A percentile compares a stretch with the other conserved stretches of the same genome.
phyloP scores from a whole-genome alignment of 768 basidiomycete genomes.

The Leucosporidium yakuticum region DNA sequence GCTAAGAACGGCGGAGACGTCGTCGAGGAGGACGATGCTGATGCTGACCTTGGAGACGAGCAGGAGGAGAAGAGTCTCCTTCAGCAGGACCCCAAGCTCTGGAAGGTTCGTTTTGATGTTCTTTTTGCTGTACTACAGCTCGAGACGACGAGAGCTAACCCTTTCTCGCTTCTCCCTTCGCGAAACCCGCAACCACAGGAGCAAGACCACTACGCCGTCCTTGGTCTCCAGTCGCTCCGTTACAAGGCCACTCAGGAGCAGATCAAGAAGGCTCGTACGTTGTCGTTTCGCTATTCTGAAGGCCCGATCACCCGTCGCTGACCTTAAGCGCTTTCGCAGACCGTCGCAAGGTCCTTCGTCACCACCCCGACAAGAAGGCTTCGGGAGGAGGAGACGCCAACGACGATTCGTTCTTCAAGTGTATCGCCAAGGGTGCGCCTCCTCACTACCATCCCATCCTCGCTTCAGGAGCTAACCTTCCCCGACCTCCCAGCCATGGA shows the following conservation, averaged over 20 bases:
- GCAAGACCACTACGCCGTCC: conserved; percentile 97
- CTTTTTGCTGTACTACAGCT: neutral
- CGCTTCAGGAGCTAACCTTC: neutral
- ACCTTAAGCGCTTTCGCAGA: conserved; percentile 51
- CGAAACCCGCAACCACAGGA: conserved; percentile 51
- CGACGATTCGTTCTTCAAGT: conserved; percentile 99
- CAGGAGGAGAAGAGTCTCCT: conserved; percentile 66
- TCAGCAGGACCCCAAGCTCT: conserved; percentile 86
- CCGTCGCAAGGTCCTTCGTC: conserved; percentile 97
- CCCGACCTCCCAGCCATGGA: conserved; percentile 60
- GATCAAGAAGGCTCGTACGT: conserved; percentile 92
- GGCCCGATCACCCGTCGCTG: neutral
- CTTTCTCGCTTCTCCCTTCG: neutral
- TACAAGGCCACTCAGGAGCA: conserved; percentile 81
- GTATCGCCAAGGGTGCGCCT: conserved; percentile 71
- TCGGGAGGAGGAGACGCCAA: conserved; percentile 72
- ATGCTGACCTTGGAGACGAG: conserved; percentile 89
- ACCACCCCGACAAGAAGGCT: conserved; percentile 96
- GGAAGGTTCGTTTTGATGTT: conserved; percentile 64
- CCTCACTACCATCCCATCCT: neutral
- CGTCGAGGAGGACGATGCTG: conserved; percentile 60
- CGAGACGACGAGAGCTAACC: neutral
- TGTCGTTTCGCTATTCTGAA: neutral
- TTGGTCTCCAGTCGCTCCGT: conserved; percentile 84
- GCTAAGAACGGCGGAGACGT: conserved; percentile 49